Percentiles rank a stretch among this genome's conserved stretches.
Conservation (phyloP, 352 stramenopile genomes). For the Paralagenidium karlingii region DNA sequence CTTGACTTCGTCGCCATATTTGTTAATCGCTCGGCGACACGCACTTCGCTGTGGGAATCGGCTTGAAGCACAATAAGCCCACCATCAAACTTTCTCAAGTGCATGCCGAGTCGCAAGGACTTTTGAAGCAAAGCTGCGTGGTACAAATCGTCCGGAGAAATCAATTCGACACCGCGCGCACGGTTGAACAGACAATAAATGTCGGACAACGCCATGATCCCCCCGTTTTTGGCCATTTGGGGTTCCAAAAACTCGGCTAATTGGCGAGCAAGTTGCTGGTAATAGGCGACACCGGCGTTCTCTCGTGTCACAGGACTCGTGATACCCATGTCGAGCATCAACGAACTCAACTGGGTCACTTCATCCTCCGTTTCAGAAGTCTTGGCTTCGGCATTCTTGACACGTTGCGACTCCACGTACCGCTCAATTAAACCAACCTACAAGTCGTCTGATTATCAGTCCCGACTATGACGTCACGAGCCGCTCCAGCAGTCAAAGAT, state of each 20-base stretch:
- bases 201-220: slow-evolving; percentile 97
- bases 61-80: slow-evolving; percentile 90
- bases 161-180: slow-evolving; percentile 92
- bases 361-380: slow-evolving; percentile 21
- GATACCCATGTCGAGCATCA: slow-evolving; percentile 91
- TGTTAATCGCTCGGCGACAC: slow-evolving; percentile 46
- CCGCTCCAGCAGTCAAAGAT: neutral
- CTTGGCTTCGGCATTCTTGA: slow-evolving; percentile 26
- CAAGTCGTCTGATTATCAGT: too few relatives aligned
- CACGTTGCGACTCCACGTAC: slow-evolving; percentile 66
- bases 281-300: slow-evolving; percentile 82
- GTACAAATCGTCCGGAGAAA: slow-evolving; percentile 96
- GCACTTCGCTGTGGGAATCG: slow-evolving; percentile 80
- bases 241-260: slow-evolving; percentile 77
- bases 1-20: slow-evolving; percentile 66
- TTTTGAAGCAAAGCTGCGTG: slow-evolving; percentile 81
- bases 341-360: slow-evolving; percentile 60
- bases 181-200: slow-evolving; percentile 99
- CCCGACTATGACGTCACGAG: neutral
- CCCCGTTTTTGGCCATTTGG: slow-evolving; percentile 81
- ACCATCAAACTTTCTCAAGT: slow-evolving; percentile 87
- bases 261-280: slow-evolving; percentile 84
- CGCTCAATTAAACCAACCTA: slow-evolving; percentile 78
- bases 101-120: slow-evolving; percentile 82
- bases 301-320: slow-evolving; percentile 86